A percentile compares a stretch with the other conserved stretches of the same genome.
phyloP scores from a whole-genome alignment of 306 rosid species.

The Canavalia ensiformis region DNA sequence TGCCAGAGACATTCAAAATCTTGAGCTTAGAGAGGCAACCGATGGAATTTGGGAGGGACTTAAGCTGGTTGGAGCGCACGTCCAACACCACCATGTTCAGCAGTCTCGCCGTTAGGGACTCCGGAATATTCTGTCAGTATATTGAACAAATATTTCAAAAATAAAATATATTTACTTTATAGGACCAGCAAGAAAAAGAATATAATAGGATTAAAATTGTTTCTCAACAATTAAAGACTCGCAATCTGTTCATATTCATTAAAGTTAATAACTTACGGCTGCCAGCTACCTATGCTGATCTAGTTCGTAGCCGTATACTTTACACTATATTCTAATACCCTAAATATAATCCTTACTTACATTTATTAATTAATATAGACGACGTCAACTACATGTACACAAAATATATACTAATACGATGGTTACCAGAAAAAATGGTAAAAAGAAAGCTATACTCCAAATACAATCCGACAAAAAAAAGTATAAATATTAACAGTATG shows the following conservation, averaged over 20 bases:
- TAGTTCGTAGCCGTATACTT: too few species aligned
- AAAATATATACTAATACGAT: not conserved
- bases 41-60: slow-evolving; percentile 81
- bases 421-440: not conserved
- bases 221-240: not conserved
- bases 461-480: not conserved
- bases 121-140: slow-evolving; percentile 72
- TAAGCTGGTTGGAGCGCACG: slow-evolving; percentile 89
- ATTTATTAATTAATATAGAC: slow-evolving; percentile 12
- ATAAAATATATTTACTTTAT: not conserved
- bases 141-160: not conserved
- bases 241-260: too few species aligned
- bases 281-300: too few species aligned
- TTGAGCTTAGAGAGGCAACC: slow-evolving; percentile 91
- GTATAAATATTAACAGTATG: not conserved
- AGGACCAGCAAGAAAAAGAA: too few species aligned
- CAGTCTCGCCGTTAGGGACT: slow-evolving; percentile 80
- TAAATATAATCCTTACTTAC: not conserved
- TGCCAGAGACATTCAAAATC: slow-evolving; percentile 81
- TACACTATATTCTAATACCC: too few species aligned
- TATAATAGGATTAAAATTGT: too few species aligned
- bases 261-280: too few species aligned
- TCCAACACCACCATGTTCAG: slow-evolving; percentile 76
- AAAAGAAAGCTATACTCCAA: not conserved
- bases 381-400: not conserved